These are phyloP conservation scores for Ophiorrhiza pumila DNA, from an alignment of 257 asterid genomes.

Conservation along the genomic window DNA sequence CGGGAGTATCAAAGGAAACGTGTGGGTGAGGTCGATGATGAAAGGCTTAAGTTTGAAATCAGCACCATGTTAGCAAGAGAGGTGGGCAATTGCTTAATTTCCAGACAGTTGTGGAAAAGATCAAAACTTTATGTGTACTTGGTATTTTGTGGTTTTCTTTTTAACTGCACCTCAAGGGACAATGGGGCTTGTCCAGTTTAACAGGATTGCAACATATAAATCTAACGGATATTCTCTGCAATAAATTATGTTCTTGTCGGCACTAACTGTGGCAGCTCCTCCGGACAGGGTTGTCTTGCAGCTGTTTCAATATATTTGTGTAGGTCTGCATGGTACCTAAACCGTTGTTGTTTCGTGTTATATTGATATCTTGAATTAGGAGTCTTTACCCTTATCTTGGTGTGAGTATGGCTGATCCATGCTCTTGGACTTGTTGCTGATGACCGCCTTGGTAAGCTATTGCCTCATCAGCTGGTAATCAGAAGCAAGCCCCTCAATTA, in stretches of 20 bases:
- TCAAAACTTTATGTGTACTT: background rate
- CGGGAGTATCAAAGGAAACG: slow-evolving; percentile 64
- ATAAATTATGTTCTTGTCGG: background rate
- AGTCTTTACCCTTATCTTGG: background rate
- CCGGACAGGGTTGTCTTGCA: slow-evolving; percentile 11
- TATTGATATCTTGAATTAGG: background rate
- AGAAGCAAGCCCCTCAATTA: background rate
- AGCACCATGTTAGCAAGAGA: slow-evolving; percentile 84
- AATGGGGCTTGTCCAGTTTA: background rate
- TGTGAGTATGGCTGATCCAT: background rate
- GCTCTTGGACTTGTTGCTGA: background rate
- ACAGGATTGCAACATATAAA: background rate
- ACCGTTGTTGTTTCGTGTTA: background rate
- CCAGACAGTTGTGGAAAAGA: background rate
- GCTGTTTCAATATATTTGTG: background rate
- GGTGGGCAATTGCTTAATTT: slow-evolving; percentile 44
- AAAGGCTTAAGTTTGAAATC: slow-evolving; percentile 79
- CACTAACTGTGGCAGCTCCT: background rate
- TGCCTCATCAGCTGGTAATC: background rate
- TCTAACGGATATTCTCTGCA: background rate
- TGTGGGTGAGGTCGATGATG: slow-evolving; percentile 76
- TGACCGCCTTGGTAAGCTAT: background rate
- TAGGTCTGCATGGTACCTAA: background rate
- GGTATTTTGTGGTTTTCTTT: background rate
- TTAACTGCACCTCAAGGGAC: background rate